Conservation (phyloP, 345 rosid genomes). For the Sisymbrium altissimum region DNA sequence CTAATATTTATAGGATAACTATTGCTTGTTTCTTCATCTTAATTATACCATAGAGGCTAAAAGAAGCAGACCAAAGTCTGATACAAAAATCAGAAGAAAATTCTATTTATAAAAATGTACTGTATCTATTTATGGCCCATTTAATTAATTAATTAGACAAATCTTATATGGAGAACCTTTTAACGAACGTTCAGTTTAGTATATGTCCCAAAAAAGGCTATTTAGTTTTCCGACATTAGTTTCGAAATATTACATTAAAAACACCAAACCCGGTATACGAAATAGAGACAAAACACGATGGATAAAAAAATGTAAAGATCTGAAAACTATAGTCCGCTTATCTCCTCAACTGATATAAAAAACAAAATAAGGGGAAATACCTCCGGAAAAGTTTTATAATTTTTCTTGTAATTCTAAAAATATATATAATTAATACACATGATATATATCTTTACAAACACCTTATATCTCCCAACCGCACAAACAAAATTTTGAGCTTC, state of each 20-base stretch:
- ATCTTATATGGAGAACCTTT: neutral
- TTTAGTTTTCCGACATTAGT: neutral
- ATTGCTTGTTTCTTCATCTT: neutral
- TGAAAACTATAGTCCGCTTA: constrained; percentile 24
- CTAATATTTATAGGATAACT: neutral
- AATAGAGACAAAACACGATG: constrained; percentile 3
- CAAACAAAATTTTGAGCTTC: constrained; percentile 12
- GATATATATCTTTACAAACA: constrained; percentile 15
- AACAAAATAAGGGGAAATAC: neutral
- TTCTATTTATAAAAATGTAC: neutral
- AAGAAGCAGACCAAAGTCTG: neutral
- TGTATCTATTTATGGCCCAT: neutral
- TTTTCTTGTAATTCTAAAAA: neutral
- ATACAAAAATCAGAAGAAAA: neutral
- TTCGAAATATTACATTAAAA: constrained; percentile 1
- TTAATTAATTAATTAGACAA: neutral
- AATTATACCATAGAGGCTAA: neutral
- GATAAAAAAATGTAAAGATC: constrained; percentile 12
- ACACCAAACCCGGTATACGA: constrained; percentile 20
- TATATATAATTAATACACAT: constrained; percentile 5
- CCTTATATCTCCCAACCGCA: constrained; percentile 33
- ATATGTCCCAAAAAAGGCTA: neutral
- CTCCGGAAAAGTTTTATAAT: neutral
- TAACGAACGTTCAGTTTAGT: constrained; percentile 11
- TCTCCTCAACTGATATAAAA: neutral